Evolutionary conservation across 2,329 filamentous ascomycete species (phyloP).

Genomic region (Aspergillus versicolor): DNA sequence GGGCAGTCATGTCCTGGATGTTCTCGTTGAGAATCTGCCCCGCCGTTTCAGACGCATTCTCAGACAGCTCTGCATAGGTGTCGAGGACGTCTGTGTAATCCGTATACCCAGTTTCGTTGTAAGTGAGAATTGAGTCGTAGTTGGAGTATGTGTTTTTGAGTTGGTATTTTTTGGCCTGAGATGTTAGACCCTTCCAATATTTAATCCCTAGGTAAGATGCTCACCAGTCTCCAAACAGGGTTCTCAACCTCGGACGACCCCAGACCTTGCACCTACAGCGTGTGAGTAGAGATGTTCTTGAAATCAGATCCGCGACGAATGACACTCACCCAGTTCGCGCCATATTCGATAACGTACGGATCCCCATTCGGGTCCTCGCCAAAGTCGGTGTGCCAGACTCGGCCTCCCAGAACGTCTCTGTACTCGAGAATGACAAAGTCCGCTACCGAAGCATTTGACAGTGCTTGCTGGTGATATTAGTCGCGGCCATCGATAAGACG

Average conservation of each 20-base stretch:
- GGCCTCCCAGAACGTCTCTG: constrained; percentile 62
- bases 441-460: constrained; percentile 59
- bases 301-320: background rate
- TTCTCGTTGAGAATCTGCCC: constrained; percentile 60
- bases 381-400: constrained; percentile 59
- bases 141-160: constrained; percentile 59
- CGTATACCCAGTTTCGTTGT: constrained; percentile 56
- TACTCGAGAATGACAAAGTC: constrained; percentile 68
- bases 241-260: constrained; percentile 39
- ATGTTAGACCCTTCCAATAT: background rate
- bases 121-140: constrained; percentile 59
- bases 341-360: constrained; percentile 61
- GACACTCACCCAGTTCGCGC: constrained; percentile 62
- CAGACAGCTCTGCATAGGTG: constrained; percentile 50
- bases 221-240: constrained; percentile 57
- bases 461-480: constrained; percentile 49
- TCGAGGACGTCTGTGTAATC: constrained; percentile 55
- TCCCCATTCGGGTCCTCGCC: constrained; percentile 53
- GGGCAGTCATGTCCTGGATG: constrained; percentile 61
- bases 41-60: constrained; percentile 51
- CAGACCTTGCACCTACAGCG: constrained; percentile 42
- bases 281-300: background rate
- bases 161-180: constrained; percentile 55
- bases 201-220: background rate
- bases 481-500: background rate